Conservation (phyloP, 2,329 filamentous ascomycete species). For the Cadophora sp. region DNA sequence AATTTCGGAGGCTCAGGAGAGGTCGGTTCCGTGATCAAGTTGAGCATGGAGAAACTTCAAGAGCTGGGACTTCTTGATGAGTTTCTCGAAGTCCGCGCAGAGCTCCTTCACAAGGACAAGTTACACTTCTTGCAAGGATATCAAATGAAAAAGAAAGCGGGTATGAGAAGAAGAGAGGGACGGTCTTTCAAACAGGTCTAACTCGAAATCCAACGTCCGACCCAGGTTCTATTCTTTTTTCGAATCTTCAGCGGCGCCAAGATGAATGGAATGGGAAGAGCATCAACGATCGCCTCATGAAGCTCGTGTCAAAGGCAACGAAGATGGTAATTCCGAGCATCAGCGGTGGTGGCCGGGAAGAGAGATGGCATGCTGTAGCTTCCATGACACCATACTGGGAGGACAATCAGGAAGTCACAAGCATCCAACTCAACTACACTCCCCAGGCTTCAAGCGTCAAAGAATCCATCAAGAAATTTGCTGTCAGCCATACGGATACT, state of each 20-base stretch:
- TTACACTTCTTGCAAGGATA: background rate
- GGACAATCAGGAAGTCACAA: background rate
- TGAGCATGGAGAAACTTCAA: background rate
- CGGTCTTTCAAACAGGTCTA: background rate
- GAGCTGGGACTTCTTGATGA: background rate
- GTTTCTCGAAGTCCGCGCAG: background rate
- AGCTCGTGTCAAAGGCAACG: background rate
- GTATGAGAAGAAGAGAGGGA: background rate
- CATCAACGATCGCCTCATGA: slow-evolving; percentile 3
- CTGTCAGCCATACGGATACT: background rate
- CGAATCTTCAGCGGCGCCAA: background rate
- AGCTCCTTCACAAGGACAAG: background rate
- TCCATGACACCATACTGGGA: background rate
- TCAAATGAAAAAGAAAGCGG: background rate
- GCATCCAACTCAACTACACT: slow-evolving; percentile 3
- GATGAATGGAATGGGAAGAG: background rate
- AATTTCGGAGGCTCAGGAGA: background rate
- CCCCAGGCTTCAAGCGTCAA: background rate
- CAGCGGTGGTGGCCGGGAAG: background rate
- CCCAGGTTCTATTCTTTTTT: background rate
- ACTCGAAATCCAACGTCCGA: background rate
- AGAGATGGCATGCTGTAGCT: background rate
- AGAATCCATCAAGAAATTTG: background rate
- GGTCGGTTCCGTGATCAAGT: background rate
- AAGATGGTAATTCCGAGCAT: background rate